Evolutionary conservation across 2,329 filamentous ascomycete genomes (phyloP).

Genomic region (Leptographium lundbergii): DNA sequence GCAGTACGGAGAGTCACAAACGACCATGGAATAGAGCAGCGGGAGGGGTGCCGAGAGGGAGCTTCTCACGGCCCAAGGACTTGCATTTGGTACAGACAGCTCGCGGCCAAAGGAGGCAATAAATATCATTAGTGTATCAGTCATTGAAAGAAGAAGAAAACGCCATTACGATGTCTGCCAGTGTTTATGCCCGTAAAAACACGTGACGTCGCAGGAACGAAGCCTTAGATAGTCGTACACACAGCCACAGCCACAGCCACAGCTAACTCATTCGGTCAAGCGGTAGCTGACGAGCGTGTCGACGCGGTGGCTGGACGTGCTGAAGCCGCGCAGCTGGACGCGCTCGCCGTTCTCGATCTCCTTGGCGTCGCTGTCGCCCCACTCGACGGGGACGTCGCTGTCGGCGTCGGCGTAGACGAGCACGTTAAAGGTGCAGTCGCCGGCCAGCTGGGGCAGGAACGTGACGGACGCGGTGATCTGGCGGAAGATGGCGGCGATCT

Average conservation of each 20-base stretch:
- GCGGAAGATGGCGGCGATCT: constrained; percentile 93
- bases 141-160: not conserved
- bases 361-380: constrained; percentile 96
- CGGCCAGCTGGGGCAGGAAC: constrained; percentile 84
- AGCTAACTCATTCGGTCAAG: constrained; percentile 25
- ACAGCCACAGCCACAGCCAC: not conserved
- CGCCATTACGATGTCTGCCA: not conserved
- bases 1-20: not conserved
- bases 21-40: not conserved
- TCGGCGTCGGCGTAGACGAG: constrained; percentile 95
- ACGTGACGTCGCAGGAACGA: not conserved
- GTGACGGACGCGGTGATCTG: constrained; percentile 97
- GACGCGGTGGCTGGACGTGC: constrained; percentile 84
- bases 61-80: not conserved
- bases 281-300: constrained; percentile 94
- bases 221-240: not conserved
- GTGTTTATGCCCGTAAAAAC: not conserved
- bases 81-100: not conserved
- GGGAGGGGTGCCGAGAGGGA: too few relatives aligned
- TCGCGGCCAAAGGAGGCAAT: not conserved
- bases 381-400: constrained; percentile 92
- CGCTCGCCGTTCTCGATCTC: constrained; percentile 92
- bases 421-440: constrained; percentile 97
- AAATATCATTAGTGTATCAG: not conserved
- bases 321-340: constrained; percentile 90